A percentile compares a stretch with the other conserved stretches of the same genome.
phyloP scores from a whole-genome alignment of 345 rosid genomes.

The Eucalyptus caleyi region DNA sequence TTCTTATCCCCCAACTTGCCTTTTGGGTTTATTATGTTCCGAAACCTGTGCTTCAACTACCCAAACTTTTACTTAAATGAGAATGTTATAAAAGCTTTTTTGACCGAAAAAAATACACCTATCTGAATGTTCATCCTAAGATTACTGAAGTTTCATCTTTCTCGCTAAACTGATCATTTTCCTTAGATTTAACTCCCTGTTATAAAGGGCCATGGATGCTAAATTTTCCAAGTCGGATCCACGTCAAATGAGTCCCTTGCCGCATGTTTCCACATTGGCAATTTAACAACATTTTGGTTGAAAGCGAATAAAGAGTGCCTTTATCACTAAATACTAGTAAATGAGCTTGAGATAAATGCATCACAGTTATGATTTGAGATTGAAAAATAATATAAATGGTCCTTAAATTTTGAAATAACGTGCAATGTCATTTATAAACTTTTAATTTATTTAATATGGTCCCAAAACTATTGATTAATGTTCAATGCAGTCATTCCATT shows the following conservation, averaged over 20 bases:
- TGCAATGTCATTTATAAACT: fast-evolving
- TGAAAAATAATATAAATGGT: neutral
- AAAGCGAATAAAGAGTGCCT: fast-evolving
- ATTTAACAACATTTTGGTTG: neutral
- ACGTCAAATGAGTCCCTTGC: neutral
- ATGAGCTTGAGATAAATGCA: neutral
- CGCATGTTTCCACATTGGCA: neutral
- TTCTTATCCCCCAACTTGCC: too few species aligned
- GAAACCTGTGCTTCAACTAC: too few species aligned
- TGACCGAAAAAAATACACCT: too few species aligned
- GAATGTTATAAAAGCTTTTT: too few species aligned
- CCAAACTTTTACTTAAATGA: too few species aligned
- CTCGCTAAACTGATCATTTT: neutral
- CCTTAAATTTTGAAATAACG: neutral
- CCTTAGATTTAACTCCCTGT: neutral
- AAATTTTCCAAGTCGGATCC: neutral
- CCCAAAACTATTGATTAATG: neutral
- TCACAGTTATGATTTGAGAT: neutral
- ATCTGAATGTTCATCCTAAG: neutral
- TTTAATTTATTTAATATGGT: neutral
- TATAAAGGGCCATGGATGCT: too few species aligned
- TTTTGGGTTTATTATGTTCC: neutral
- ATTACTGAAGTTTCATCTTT: neutral
- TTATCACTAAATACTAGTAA: neutral
- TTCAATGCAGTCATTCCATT: fast-evolving